Evolutionary conservation across 805 yeast species (phyloP).

Genomic region (Yarrowia sp.): DNA sequence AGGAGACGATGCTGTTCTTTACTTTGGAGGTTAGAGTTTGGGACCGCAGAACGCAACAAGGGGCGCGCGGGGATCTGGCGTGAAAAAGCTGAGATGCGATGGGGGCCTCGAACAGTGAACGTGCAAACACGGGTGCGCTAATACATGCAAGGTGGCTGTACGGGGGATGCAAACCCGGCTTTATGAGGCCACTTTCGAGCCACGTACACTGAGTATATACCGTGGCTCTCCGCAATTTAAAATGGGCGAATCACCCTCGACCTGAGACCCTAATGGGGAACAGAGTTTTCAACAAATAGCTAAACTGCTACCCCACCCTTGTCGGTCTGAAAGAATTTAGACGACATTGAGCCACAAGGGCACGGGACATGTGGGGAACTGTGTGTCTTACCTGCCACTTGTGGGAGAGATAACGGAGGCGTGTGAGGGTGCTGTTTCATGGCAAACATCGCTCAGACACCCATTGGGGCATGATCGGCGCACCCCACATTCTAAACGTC

Average conservation of each 20-base stretch:
- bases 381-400: not conserved
- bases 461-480: constrained; percentile 1
- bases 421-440: no score
- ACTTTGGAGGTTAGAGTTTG: constrained; percentile 4
- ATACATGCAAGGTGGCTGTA: not conserved
- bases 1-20: constrained; percentile 6
- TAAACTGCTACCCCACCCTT: constrained; percentile 4
- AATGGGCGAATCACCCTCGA: constrained; percentile 20
- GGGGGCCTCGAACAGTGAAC: constrained; percentile 3
- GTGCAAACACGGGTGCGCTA: not conserved
- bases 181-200: not conserved
- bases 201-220: not conserved
- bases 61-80: constrained; percentile 26
- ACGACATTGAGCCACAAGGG: not conserved
- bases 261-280: not conserved
- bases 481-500: constrained; percentile 17
- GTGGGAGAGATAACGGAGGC: no score
- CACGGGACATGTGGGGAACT: constrained; percentile 14
- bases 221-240: not conserved
- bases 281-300: constrained; percentile 9
- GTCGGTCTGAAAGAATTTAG: not conserved
- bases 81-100: constrained; percentile 25
- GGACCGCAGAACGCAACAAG: constrained; percentile 20
- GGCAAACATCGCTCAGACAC: no score
- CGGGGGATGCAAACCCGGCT: not conserved